Percentiles rank a stretch among this genome's conserved stretches.
Evolutionary conservation across 202 grass and related monocot species (phyloP).

Genomic region (Panicum hallii): DNA sequence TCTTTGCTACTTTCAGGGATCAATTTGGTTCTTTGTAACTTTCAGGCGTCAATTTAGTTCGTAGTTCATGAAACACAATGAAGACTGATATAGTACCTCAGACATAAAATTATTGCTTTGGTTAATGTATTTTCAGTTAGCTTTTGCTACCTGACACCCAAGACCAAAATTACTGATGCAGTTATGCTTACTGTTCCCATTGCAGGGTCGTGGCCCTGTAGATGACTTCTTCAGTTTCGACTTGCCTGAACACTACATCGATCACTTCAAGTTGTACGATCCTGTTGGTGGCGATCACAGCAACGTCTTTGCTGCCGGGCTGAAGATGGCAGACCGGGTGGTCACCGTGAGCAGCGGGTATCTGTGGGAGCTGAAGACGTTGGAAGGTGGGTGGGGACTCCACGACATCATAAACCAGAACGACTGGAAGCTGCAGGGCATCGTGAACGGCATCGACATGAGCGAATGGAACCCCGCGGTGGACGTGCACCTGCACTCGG

Average conservation of each 20-base stretch:
- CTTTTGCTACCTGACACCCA: background rate
- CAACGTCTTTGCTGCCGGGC: conserved; percentile 83
- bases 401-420: conserved; percentile 82
- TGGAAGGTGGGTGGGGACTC: conserved; percentile 85
- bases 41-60: background rate
- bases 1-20: background rate
- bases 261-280: conserved; percentile 69
- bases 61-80: conserved; percentile 1
- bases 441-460: conserved; percentile 84
- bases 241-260: conserved; percentile 79
- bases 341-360: conserved; percentile 86
- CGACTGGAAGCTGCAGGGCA: conserved; percentile 80
- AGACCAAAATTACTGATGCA: background rate
- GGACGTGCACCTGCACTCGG: conserved; percentile 71
- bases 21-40: background rate
- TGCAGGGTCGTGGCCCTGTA: conserved; percentile 74
- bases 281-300: conserved; percentile 67
- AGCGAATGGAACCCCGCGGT: conserved; percentile 71
- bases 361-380: conserved; percentile 87
- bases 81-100: background rate
- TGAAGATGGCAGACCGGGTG: conserved; percentile 79
- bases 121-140: conserved; percentile 19
- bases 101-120: background rate
- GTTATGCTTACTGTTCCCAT: conserved; percentile 6
- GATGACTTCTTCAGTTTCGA: conserved; percentile 58